Evolutionary conservation across 1,139 yeast species (phyloP).

Genomic region (Fermentozyma sake): DNA sequence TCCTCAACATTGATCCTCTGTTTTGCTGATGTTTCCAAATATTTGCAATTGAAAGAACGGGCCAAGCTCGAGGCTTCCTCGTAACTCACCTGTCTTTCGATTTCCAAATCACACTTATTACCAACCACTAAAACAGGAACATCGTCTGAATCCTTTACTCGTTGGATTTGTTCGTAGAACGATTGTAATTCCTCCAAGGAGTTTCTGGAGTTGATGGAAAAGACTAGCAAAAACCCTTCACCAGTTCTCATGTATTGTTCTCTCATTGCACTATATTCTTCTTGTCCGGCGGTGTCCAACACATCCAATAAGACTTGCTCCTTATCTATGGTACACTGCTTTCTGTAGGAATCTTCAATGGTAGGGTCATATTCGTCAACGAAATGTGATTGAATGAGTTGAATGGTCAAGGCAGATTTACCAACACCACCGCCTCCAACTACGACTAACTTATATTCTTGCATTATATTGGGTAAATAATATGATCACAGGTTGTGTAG

Average conservation of each 20-base stretch:
- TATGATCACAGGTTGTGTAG: too few relatives aligned
- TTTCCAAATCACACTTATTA: slow-evolving; percentile 71
- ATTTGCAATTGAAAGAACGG: slow-evolving; percentile 68
- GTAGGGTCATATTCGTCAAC: slow-evolving; percentile 98
- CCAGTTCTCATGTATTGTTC: slow-evolving; percentile 94
- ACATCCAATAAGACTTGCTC: slow-evolving; percentile 60
- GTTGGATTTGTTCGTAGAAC: slow-evolving; percentile 76
- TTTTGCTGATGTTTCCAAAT: slow-evolving; percentile 91
- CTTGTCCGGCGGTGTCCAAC: slow-evolving; percentile 97
- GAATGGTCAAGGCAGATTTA: slow-evolving; percentile 90
- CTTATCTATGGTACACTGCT: slow-evolving; percentile 50
- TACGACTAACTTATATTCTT: slow-evolving; percentile 85
- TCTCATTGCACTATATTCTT: slow-evolving; percentile 93
- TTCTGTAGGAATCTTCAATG: slow-evolving; percentile 74
- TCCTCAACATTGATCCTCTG: slow-evolving; percentile 92
- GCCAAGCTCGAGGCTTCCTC: slow-evolving; percentile 83
- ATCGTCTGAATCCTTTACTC: slow-evolving; percentile 75
- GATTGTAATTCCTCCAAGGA: slow-evolving; percentile 75
- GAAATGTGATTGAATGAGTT: slow-evolving; percentile 84
- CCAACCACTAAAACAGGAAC: slow-evolving; percentile 77
- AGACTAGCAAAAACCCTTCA: slow-evolving; percentile 82
- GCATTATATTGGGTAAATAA: too few relatives aligned
- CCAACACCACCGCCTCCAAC: slow-evolving; percentile 99
- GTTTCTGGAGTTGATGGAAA: slow-evolving; percentile 74
- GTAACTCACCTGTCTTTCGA: slow-evolving; percentile 75